Evolutionary conservation across 805 yeast genomes (phyloP), one percentile per base, ranked within the genome.

Genomic region (Yamadazyma takamatsuzukensis): DNA sequence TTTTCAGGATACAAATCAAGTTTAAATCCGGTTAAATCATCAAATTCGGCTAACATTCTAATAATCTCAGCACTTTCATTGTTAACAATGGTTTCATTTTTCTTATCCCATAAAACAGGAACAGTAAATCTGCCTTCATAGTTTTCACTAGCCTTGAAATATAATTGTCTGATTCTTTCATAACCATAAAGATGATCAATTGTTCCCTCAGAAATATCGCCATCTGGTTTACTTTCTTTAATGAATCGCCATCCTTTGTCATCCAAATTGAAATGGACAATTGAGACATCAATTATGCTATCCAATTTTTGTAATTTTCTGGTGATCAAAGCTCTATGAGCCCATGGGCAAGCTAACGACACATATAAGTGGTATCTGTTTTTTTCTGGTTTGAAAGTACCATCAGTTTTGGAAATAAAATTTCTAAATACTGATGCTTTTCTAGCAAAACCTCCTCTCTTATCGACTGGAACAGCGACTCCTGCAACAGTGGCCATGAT

Each of bases 331-430:
- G 89, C 77, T 41, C 97, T 72, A 53, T 86, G 95, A 1, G 97
- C 97, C 89, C 97, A 90, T 4, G 98, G 97, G 60, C 98, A 90
- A 2, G 96, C 96, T 30, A 71, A 67, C 1, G 93, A 82, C 8
- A 87, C 95, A 48, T 83, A 89, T 34, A 88, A 70, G 59, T 89
- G 95, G 54, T 90, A 90, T 49, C 98, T 72, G 37, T 76, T 76
- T 28, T 72, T 69, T 51, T 87, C 96, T 4, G 96, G 86, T 12
- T 77, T 65, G 54, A 78, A 85, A 39, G 68, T 57, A 10, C 86
- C 73, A 11, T 79, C 84, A 76, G 67, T 17, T 64, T 62, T 1
- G 71, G 46, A 2, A 28, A 88, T 78, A 15, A 59, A 58, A 49
- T 82, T 75, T 53, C 95, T 70, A 57, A 87, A 87, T n/a, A 30